These are phyloP conservation scores for Brassica incana DNA, from an alignment of 345 rosid genomes.

Conservation along the genomic window DNA sequence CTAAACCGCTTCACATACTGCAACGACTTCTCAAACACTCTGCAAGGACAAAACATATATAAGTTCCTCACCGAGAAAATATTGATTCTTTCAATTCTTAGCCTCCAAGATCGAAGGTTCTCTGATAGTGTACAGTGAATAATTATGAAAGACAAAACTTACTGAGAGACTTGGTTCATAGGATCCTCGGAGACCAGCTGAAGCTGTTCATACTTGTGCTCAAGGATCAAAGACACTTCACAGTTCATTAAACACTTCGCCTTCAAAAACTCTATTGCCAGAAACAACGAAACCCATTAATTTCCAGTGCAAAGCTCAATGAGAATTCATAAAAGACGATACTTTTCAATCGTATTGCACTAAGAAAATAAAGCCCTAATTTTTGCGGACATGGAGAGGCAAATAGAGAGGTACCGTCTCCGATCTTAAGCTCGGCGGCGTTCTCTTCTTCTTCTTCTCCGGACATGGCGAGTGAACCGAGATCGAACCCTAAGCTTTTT, in stretches of 20 bases:
- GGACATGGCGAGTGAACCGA: conserved; percentile 49
- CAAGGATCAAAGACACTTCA: conserved; percentile 47
- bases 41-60: conserved; percentile 36
- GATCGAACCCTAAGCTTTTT: conserved; percentile 3
- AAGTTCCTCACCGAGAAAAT: neutral
- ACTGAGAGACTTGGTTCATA: conserved; percentile 94
- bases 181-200: conserved; percentile 93
- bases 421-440: conserved; percentile 98
- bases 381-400: neutral
- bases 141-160: conserved; percentile 4
- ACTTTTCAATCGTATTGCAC: neutral
- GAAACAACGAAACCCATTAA: neutral
- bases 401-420: conserved; percentile 60
- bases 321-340: neutral
- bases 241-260: conserved; percentile 93
- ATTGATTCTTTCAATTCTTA: neutral
- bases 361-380: neutral
- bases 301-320: neutral
- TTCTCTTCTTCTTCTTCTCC: conserved; percentile 98
- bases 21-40: conserved; percentile 96
- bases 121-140: neutral
- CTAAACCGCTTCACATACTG: conserved; percentile 98
- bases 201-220: conserved; percentile 90
- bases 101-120: neutral
- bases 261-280: conserved; percentile 73